Percentiles rank a stretch among this genome's conserved stretches.
phyloP scores from a whole-genome alignment of 2,329 filamentous ascomycete genomes.

The Simplicillium sp. region DNA sequence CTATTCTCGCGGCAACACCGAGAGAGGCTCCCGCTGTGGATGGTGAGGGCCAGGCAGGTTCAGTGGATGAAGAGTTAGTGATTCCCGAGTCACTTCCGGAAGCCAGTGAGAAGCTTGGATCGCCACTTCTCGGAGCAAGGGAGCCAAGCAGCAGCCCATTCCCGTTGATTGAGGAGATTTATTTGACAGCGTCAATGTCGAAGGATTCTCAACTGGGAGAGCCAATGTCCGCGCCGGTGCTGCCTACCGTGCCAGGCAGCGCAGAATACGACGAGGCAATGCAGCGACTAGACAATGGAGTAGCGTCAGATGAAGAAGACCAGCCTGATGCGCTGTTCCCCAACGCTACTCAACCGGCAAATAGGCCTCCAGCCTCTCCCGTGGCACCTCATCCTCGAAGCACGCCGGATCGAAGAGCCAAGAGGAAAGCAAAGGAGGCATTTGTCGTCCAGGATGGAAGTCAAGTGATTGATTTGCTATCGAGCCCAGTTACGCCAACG shows the following conservation, averaged over 20 bases:
- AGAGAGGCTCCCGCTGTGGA: too few relatives aligned
- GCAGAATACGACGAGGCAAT: slow-evolving; percentile 34
- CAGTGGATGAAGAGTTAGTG: neutral
- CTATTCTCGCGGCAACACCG: too few relatives aligned
- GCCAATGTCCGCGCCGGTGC: slow-evolving; percentile 12
- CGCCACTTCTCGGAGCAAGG: too few relatives aligned
- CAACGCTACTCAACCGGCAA: slow-evolving; percentile 20
- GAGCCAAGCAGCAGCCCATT: slow-evolving; percentile 21
- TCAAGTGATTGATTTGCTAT: slow-evolving; percentile 21
- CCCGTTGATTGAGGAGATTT: slow-evolving; percentile 27
- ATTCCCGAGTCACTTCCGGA: slow-evolving; percentile 12
- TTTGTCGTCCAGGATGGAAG: slow-evolving; percentile 18
- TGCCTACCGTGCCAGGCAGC: slow-evolving; percentile 17
- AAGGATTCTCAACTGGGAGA: slow-evolving; percentile 18
- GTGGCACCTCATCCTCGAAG: slow-evolving; percentile 10
- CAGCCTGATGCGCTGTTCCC: slow-evolving; percentile 20
- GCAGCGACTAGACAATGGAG: slow-evolving; percentile 27
- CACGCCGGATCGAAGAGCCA: slow-evolving; percentile 3
- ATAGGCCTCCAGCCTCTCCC: neutral
- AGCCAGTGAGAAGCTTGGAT: slow-evolving; percentile 4
- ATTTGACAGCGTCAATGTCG: slow-evolving; percentile 27
- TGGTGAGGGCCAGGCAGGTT: too few relatives aligned
- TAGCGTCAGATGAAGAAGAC: slow-evolving; percentile 16
- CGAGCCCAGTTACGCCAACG: slow-evolving; percentile 7
- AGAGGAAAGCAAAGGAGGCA: slow-evolving; percentile 2